A percentile compares a stretch with the other conserved stretches of the same genome.
These are phyloP conservation scores for Aspergillus heteromorphus DNA, from an alignment of 495 filamentous ascomycete species.

Conservation along the genomic window DNA sequence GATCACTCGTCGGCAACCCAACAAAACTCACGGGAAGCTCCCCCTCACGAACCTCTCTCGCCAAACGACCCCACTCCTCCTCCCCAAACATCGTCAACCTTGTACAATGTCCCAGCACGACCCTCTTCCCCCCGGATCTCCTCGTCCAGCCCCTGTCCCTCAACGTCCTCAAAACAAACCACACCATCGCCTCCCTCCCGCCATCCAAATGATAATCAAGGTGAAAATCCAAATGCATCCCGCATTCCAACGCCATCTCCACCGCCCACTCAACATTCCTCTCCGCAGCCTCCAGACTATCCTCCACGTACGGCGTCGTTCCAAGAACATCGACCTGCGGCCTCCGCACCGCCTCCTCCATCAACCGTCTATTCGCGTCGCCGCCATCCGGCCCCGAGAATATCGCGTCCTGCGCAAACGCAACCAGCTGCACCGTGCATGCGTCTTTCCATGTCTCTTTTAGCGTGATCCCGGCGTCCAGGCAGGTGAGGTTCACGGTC, in stretches of 20 bases:
- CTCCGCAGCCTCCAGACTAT: conserved; percentile 38
- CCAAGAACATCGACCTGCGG: conserved; percentile 55
- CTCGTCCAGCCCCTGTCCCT: conserved; percentile 42
- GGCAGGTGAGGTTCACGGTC: conserved; percentile 51
- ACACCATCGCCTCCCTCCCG: conserved; percentile 42
- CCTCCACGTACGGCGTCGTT: conserved; percentile 68
- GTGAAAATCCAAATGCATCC: conserved; percentile 66
- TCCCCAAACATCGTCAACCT: conserved; percentile 53
- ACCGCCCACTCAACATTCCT: conserved; percentile 62
- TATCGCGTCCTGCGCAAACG: conserved; percentile 67
- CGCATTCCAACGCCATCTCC: conserved; percentile 36
- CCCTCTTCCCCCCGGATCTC: conserved; percentile 32
- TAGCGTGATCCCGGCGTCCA: conserved; percentile 53
- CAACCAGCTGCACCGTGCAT: conserved; percentile 64
- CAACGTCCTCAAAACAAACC: conserved; percentile 48
- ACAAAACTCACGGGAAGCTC: conserved; percentile 62
- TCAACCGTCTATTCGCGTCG: conserved; percentile 38
- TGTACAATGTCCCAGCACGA: conserved; percentile 68
- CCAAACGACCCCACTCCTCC: conserved; percentile 46
- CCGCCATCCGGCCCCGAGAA: conserved; percentile 51
- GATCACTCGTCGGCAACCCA: conserved; percentile 67
- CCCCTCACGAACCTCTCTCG: conserved; percentile 31
- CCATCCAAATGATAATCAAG: conserved; percentile 63
- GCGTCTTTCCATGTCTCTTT: conserved; percentile 49
- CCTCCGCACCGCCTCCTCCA: conserved; percentile 43